phyloP scores from a whole-genome alignment of 2,329 filamentous ascomycete genomes.

The Botrytis fragariae region DNA sequence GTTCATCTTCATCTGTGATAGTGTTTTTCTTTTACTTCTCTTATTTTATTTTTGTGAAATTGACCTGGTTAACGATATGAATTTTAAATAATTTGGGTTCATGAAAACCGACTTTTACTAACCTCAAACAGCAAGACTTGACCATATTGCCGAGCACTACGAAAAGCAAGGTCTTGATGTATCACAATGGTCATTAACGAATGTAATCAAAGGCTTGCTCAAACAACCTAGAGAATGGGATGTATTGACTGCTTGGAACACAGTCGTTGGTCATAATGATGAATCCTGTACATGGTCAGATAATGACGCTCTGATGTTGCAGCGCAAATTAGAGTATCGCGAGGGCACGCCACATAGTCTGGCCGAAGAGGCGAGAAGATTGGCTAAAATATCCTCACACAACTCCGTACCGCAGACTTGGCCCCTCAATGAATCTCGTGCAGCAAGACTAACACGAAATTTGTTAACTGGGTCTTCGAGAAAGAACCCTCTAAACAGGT shows the following conservation, averaged over 20 bases:
- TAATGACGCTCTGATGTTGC: constrained; percentile 22
- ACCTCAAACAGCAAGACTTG: constrained; percentile 24
- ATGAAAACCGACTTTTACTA: background rate
- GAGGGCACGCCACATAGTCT: constrained; percentile 22
- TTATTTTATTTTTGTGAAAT: background rate
- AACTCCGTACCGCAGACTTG: background rate
- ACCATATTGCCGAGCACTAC: constrained; percentile 32
- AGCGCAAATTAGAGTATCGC: constrained; percentile 28
- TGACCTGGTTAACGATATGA: background rate
- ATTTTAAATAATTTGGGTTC: background rate
- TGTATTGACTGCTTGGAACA: constrained; percentile 26
- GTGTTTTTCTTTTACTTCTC: background rate
- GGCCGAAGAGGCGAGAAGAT: constrained; percentile 10
- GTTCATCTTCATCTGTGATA: background rate
- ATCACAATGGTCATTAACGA: constrained; percentile 26
- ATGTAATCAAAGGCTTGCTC: constrained; percentile 30
- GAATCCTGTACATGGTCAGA: constrained; percentile 24
- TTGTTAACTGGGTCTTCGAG: background rate
- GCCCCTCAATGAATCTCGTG: background rate
- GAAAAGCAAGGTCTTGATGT: constrained; percentile 25
- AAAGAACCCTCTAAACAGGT: no score
- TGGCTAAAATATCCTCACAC: constrained; percentile 17
- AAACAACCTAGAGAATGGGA: constrained; percentile 28
- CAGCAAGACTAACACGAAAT: background rate
- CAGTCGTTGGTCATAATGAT: constrained; percentile 21